Base-by-base conservation (phyloP, 768 basidiomycete genomes). In the Termitomyces sp. region DNA sequence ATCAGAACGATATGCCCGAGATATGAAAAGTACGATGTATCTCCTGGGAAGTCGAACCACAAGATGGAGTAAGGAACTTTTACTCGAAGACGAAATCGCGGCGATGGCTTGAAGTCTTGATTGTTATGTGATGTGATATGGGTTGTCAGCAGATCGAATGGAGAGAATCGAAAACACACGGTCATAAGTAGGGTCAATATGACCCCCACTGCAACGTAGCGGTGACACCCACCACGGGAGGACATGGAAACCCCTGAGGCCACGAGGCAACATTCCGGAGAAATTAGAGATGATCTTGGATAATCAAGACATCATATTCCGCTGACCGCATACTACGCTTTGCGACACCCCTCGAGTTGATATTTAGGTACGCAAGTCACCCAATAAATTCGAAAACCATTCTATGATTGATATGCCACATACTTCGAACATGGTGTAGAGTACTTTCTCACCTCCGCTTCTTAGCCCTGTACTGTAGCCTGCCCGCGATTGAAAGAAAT, bases 301-400 rank as follows among this genome's bases (percentile, higher is more conserved):
- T 39, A 39, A 39, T n/a, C 37, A 37, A 1, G 37, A 18, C 16
- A 37, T 37, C 36, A 36, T 36, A 36, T 5, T 15, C 36, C 13
- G 15, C 0, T 16, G 3, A 5, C 15, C 15, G 1, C 15, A 16
- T 4, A 6, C 1, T n/a, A n/a, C n/a, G n/a, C n/a, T n/a, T n/a
- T n/a, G n/a, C n/a, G n/a, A n/a, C n/a, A n/a, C n/a, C n/a, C n/a
- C n/a, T n/a, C n/a, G n/a, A n/a, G n/a, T n/a, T n/a, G n/a, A n/a
- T n/a, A n/a, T n/a, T n/a, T n/a, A n/a, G n/a, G n/a, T n/a, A n/a
- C n/a, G n/a, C n/a, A n/a, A n/a, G n/a, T n/a, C n/a, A n/a, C n/a
- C n/a, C n/a, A n/a, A n/a, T n/a, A n/a, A n/a, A n/a, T n/a, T n/a
- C n/a, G n/a, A n/a, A n/a, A n/a, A n/a, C n/a, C n/a, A n/a, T n/a